phyloP scores from a whole-genome alignment of 352 stramenopile species.

The Pythium myriotylum region DNA sequence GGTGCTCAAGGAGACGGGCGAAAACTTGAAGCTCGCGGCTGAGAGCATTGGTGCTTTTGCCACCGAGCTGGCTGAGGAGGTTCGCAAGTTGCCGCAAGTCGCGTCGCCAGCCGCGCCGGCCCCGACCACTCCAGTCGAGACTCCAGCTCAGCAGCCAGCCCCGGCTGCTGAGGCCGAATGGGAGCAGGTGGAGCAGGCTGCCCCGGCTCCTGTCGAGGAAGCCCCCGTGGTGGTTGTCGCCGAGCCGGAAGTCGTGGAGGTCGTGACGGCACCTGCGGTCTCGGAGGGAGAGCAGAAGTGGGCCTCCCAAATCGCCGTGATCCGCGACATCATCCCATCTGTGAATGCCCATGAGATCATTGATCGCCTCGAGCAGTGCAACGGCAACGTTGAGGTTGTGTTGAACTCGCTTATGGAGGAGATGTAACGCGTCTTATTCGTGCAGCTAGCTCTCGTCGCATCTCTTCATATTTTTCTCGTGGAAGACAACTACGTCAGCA shows the following conservation, averaged over 20 bases:
- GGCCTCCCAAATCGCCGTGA: constrained; percentile 63
- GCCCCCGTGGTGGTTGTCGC: constrained; percentile 34
- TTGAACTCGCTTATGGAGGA: constrained; percentile 84
- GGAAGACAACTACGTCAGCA: too few species aligned
- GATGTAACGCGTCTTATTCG: constrained; percentile 40
- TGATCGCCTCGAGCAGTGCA: constrained; percentile 75
- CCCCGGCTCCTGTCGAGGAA: constrained; percentile 32
- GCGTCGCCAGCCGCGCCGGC: constrained; percentile 12
- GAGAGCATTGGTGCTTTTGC: constrained; percentile 77
- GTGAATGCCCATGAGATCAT: constrained; percentile 50
- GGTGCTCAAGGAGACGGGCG: constrained; percentile 76
- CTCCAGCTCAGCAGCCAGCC: not conserved
- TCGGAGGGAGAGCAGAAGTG: constrained; percentile 83
- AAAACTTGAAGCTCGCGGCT: constrained; percentile 77
- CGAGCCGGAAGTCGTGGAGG: constrained; percentile 40
- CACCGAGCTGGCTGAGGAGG: constrained; percentile 74
- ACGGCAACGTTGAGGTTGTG: constrained; percentile 82
- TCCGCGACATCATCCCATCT: constrained; percentile 76
- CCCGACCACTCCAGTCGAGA: not conserved
- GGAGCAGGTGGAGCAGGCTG: constrained; percentile 43
- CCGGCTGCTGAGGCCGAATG: constrained; percentile 43
- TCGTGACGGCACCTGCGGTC: constrained; percentile 34
- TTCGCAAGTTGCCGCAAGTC: constrained; percentile 37
- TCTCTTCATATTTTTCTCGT: not conserved
- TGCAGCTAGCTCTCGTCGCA: not conserved